Evolutionary conservation across 1,284 basidiomycete genomes (phyloP), one percentile per base, ranked within the genome.

Genomic region (Boletus smithii): DNA sequence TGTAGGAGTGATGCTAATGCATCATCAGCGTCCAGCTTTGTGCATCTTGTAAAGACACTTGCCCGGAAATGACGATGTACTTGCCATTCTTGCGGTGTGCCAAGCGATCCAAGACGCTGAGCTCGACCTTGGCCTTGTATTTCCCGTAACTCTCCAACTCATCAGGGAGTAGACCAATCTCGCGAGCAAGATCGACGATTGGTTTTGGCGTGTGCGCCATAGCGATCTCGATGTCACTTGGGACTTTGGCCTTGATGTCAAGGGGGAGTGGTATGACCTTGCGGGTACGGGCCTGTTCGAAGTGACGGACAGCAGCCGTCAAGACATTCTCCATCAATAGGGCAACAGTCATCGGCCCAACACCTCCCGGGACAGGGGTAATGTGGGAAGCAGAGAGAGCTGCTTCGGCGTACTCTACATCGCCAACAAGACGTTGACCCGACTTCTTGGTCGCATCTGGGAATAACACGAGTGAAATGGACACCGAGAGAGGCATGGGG

Each of bases 321-420:
- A 94, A 75, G 0, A 95, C 95, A 73, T 99, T 99, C 64, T 86
- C 81, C 95, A 99, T 98, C 57, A 99, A 85, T 78, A 98, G 82
- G 34, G 97, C 97, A 51, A 99, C 97, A 8, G 97, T 99, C 95
- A 98, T 97, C 24, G 97, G 97, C 18, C 97, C 97, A 46, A 99
- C 97, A 55, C 97, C 97, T 65, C 94, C 94, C 0, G 97, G 97
- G 14, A 99, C 97, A 35, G 97, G 97, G 0, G 97, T 99, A 65
- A 99, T 97, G 68, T 86, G 75, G 4, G 88, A 86, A 7, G 95
- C 95, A 53, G 90, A 83, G 47, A 77, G 66, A 41, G 80, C 73
- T 27, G 91, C 95, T 11, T 85, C 79, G 5, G 78, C 77, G 65
- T 83, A 98, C 61, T 97, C 86, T 49, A 99, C 93, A 69, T 99